Evolutionary conservation across 768 basidiomycete genomes (phyloP).

Genomic region (Mycena polygramma): DNA sequence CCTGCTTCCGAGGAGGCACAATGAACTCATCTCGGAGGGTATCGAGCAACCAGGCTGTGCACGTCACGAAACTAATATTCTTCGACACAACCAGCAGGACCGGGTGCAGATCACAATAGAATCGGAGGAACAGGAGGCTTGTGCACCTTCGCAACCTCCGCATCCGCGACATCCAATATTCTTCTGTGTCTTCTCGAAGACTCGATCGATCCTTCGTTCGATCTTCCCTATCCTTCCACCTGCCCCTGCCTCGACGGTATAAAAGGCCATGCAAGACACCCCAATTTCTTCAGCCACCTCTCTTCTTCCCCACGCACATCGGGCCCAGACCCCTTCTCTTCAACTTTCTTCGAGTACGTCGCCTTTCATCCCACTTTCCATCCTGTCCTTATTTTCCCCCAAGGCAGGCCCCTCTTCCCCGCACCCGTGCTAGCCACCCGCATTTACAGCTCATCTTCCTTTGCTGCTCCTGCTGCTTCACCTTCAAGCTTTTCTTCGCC

Average conservation of each 20-base stretch:
- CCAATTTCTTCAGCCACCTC: slow-evolving; percentile 26
- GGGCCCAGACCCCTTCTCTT: slow-evolving; percentile 27
- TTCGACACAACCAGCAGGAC: background rate
- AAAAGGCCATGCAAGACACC: slow-evolving; percentile 18
- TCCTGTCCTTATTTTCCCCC: background rate
- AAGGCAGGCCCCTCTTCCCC: slow-evolving; percentile 15
- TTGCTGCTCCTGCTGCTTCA: background rate
- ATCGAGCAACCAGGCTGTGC: background rate
- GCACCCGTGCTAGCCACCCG: slow-evolving; percentile 31
- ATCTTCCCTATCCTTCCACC: background rate
- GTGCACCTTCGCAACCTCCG: slow-evolving; percentile 3
- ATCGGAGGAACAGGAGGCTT: background rate
- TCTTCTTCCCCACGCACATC: slow-evolving; percentile 21
- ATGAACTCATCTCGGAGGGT: no score
- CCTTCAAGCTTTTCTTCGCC: no score
- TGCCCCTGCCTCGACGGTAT: slow-evolving; percentile 11
- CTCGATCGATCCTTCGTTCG: background rate
- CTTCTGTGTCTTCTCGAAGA: background rate
- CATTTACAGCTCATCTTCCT: slow-evolving; percentile 1
- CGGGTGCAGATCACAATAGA: background rate
- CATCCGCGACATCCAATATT: slow-evolving; percentile 4
- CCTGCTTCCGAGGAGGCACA: no score
- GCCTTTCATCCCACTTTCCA: background rate
- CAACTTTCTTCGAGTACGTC: slow-evolving; percentile 16
- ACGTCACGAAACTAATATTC: background rate